A percentile compares a stretch with the other conserved stretches of the same genome.
Evolutionary conservation across 345 rosid genomes (phyloP).

Genomic region (Eucalyptus lansdowneana): DNA sequence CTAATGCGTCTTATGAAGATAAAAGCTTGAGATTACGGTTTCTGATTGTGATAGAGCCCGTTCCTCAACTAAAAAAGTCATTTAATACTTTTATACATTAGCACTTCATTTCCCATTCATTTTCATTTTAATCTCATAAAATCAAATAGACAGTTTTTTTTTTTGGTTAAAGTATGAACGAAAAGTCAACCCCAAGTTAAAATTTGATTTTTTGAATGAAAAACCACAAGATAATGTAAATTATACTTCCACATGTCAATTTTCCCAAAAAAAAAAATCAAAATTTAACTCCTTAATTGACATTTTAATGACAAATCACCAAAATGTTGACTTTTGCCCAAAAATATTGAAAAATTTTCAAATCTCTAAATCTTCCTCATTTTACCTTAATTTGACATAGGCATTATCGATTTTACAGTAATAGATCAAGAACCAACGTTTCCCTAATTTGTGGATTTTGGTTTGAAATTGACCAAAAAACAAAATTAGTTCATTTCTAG

Average conservation of each 20-base stretch:
- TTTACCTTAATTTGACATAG: background rate
- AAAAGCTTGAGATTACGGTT: too few species aligned
- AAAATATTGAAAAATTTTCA: background rate
- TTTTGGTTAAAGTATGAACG: background rate
- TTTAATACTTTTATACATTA: too few species aligned
- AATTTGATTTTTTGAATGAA: background rate
- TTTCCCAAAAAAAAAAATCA: too few species aligned
- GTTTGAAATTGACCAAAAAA: too few species aligned
- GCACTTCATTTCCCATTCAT: too few species aligned
- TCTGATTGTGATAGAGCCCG: too few species aligned
- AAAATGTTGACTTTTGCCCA: background rate
- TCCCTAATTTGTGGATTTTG: background rate
- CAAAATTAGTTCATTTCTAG: too few species aligned
- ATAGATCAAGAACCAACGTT: background rate
- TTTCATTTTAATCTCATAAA: too few species aligned
- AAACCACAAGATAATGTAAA: background rate
- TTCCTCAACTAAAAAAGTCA: too few species aligned
- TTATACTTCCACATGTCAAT: background rate
- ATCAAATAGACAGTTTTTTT: too few species aligned
- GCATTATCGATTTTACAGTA: background rate
- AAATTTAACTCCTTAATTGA: background rate
- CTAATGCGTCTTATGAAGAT: fast-evolving
- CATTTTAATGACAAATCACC: background rate
- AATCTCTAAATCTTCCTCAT: background rate
- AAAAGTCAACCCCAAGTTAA: background rate